Base-by-base conservation (phyloP, 1,139 yeast species). In the Lodderomyces margitis region DNA sequence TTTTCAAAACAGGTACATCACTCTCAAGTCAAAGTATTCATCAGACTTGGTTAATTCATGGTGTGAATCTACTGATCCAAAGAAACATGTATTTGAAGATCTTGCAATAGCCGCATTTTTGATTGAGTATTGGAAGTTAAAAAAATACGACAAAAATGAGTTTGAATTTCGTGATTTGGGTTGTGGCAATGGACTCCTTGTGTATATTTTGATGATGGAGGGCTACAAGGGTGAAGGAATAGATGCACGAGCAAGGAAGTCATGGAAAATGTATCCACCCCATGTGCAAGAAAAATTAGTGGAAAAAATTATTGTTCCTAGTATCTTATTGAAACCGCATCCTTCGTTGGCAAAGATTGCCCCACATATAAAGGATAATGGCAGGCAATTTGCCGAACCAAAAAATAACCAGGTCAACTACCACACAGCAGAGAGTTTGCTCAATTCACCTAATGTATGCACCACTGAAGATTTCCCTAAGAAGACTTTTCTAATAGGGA, bases 61-160 rank as follows among this genome's bases (percentile, higher is more conserved):
- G 98, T 80, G 75, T 16, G 98, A 92, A 61, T 81, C 83, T 36
- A 92, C 98, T 2, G 97, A 92, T 61, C 98, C 98, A 1, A 78
- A 83, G 53, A 92, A 92, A 59, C 98, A 92, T 63, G 98, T 91
- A 0, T 92, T 91, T 65, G 98, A 92, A 66, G 98, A 92, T 58
- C 75, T 92, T 43, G 95, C 96, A 2, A 91, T 92, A 51, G 98
- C 98, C 0, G 96, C 98, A 0, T 92, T 91, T 54, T 68, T 92
- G 45, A 85, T 91, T n/a, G 96, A 87, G 59, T 72, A 87, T 31
- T 91, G 98, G 98, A 66, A 66, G 6, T 67, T 74, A 36, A 77
- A 78, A 44, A 38, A 39, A 5, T 86, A 83, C 50, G 57, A 64
- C 28, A 62, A 62, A 31, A 68, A 69, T 25, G 56, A 64, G 2